Conservation (phyloP, 2,329 filamentous ascomycete species). For the Fusarium sacchari region DNA sequence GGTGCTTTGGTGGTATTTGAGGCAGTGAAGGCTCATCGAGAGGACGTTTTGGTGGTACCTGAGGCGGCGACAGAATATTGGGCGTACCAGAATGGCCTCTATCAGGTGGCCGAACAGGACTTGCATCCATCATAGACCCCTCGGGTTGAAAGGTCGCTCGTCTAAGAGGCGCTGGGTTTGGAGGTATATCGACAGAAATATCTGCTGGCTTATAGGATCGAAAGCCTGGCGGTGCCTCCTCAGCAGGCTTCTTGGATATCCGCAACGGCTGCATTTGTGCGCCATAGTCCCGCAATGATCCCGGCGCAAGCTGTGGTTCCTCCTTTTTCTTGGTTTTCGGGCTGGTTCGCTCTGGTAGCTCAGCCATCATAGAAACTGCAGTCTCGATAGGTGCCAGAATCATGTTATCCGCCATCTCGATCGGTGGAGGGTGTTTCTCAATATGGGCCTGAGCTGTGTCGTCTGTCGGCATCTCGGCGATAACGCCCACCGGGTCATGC, state of each 20-base stretch:
- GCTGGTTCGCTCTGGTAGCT: constrained; percentile 52
- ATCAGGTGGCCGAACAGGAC: constrained; percentile 26
- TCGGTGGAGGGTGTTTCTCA: constrained; percentile 56
- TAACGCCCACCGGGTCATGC: constrained; percentile 55
- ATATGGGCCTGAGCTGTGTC: constrained; percentile 53
- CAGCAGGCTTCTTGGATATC: constrained; percentile 12
- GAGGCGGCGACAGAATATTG: constrained; percentile 37
- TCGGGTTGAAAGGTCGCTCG: constrained; percentile 42
- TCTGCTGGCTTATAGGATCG: constrained; percentile 34
- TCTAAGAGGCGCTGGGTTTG: constrained; percentile 10
- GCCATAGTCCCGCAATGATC: constrained; percentile 19
- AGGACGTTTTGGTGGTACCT: constrained; percentile 34
- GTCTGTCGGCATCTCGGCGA: constrained; percentile 61
- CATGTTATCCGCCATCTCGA: constrained; percentile 56
- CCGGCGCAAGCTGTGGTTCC: constrained; percentile 28
- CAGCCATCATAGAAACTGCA: constrained; percentile 44
- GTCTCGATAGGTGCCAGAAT: constrained; percentile 52
- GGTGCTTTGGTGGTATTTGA: constrained; percentile 9
- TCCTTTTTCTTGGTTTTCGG: constrained; percentile 43
- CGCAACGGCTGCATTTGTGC: constrained; percentile 18
- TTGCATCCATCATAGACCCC: constrained; percentile 35
- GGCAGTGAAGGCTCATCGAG: constrained; percentile 7
- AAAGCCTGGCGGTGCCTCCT: background rate
- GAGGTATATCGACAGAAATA: constrained; percentile 7
- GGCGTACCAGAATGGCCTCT: constrained; percentile 37